Evolutionary conservation across 2,329 filamentous ascomycete species (phyloP).

Genomic region (Fusarium torreyae): DNA sequence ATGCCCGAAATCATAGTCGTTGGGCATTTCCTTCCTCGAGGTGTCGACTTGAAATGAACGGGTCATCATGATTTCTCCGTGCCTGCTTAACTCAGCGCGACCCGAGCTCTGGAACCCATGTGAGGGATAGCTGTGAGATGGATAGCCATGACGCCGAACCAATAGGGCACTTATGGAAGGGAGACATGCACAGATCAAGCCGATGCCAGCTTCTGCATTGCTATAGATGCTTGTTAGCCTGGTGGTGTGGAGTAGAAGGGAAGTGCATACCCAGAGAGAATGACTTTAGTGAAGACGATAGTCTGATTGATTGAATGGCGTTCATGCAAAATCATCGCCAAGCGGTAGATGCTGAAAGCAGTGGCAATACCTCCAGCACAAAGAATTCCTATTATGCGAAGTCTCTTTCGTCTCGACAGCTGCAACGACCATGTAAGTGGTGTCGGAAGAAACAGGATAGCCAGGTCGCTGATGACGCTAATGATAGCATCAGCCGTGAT

Average conservation of each 20-base stretch:
- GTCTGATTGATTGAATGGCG: slow-evolving; percentile 36
- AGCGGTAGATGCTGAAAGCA: slow-evolving; percentile 36
- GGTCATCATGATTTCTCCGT: slow-evolving; percentile 52
- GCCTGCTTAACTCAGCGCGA: slow-evolving; percentile 13
- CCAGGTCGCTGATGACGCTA: slow-evolving; percentile 39
- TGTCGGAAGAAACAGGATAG: slow-evolving; percentile 32
- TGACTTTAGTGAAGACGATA: slow-evolving; percentile 38
- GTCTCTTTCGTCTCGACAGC: slow-evolving; percentile 27
- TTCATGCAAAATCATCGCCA: slow-evolving; percentile 32
- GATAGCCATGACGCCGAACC: slow-evolving; percentile 38
- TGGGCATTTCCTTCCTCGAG: slow-evolving; percentile 27
- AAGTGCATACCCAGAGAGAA: slow-evolving; percentile 32
- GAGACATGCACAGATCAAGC: slow-evolving; percentile 39
- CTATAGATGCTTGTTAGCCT: not conserved
- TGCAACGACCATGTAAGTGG: slow-evolving; percentile 40
- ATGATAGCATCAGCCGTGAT: slow-evolving; percentile 42
- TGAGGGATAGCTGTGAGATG: slow-evolving; percentile 26
- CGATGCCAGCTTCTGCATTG: slow-evolving; percentile 41
- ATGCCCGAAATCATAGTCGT: slow-evolving; percentile 34
- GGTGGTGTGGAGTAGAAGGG: rapidly evolving
- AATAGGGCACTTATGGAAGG: slow-evolving; percentile 41
- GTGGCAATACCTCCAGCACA: slow-evolving; percentile 42
- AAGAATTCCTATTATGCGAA: slow-evolving; percentile 38
- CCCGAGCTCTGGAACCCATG: slow-evolving; percentile 39
- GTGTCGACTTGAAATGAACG: slow-evolving; percentile 50